Base-by-base conservation (phyloP, 257 asterid genomes). In the Solanum neorickii region DNA sequence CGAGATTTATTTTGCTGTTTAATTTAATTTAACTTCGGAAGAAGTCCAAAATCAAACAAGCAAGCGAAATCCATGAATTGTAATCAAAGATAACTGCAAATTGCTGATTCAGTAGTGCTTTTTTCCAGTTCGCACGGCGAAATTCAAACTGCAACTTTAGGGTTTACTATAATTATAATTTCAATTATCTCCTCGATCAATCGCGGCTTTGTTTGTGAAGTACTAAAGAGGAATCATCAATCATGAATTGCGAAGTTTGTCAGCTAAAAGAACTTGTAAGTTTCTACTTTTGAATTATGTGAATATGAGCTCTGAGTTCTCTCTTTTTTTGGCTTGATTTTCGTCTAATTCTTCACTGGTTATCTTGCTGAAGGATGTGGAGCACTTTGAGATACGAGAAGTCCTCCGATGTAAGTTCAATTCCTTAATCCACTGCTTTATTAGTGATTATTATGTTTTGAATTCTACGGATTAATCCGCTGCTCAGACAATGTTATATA, bases 301-400 rank as follows among this genome's bases (percentile, higher is more conserved):
- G 12, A 14, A 46, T 44, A 44, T 78, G 65, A 78, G 39, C n/a
- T 46, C 8, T 27, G 65, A 44, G 62, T 77, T 52, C 2, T 49
- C 23, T 18, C 23, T 23, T 66, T 33, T 29, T 23, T 69, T 35
- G 29, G 86, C 20, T 60, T 59, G 39, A 44, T 77, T 23, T 20
- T 78, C 20, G 10, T 49, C 11, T 49, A 3, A 82, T 49, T 49
- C 41, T 20, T 49, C 72, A 12, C 42, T 18, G 8, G 25, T 5
- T 84, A 86, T 16, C 83, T 86, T 89, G 47, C 29, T 49, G 60
- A 44, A 97, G 99, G 99, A 97, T 84, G 98, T 96, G 86, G 99
- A 97, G 93, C 98, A 95, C 93, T 94, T 96, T 83, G 96, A 97
- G 96, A 94, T 95, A 76, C 96, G 99, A n/a, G 99, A 97, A 93